Conservation (phyloP, 2,329 filamentous ascomycete genomes). For the Colletotrichum brevisporum region DNA sequence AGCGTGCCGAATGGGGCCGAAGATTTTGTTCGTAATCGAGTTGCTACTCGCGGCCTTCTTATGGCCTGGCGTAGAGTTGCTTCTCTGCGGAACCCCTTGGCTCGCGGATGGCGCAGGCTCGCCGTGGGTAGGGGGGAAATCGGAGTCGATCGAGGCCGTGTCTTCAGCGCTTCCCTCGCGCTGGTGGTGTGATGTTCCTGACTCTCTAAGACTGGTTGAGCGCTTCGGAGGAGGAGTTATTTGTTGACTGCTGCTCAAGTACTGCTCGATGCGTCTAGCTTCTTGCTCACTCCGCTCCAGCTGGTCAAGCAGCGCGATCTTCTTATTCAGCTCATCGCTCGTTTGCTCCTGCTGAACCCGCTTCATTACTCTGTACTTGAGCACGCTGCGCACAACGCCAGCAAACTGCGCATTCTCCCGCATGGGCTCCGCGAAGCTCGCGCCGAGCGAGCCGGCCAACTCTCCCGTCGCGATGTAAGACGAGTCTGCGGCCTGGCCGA, state of each 20-base stretch:
- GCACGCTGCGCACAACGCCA: constrained; percentile 88
- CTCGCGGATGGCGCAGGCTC: constrained; percentile 82
- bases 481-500: constrained; percentile 94
- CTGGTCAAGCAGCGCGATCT: constrained; percentile 84
- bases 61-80: constrained; percentile 66
- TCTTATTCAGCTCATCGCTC: constrained; percentile 91
- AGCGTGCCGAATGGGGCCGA: constrained; percentile 94
- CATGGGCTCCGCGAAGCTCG: constrained; percentile 97
- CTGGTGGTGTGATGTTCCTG: constrained; percentile 59
- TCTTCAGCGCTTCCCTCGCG: constrained; percentile 76
- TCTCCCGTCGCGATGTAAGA: constrained; percentile 98
- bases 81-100: constrained; percentile 76
- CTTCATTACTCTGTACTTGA: constrained; percentile 92
- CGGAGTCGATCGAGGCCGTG: constrained; percentile 92
- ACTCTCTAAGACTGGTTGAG: constrained; percentile 72
- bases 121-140: constrained; percentile 91
- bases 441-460: constrained; percentile 87
- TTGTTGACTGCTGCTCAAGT: constrained; percentile 82
- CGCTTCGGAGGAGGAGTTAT: constrained; percentile 73
- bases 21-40: constrained; percentile 93
- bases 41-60: constrained; percentile 88
- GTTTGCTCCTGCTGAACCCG: constrained; percentile 98
- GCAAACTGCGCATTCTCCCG: constrained; percentile 98
- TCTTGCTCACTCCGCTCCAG: constrained; percentile 95
- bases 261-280: constrained; percentile 93